Conservation (phyloP, 1,139 yeast species). For the Pichia sp. region DNA sequence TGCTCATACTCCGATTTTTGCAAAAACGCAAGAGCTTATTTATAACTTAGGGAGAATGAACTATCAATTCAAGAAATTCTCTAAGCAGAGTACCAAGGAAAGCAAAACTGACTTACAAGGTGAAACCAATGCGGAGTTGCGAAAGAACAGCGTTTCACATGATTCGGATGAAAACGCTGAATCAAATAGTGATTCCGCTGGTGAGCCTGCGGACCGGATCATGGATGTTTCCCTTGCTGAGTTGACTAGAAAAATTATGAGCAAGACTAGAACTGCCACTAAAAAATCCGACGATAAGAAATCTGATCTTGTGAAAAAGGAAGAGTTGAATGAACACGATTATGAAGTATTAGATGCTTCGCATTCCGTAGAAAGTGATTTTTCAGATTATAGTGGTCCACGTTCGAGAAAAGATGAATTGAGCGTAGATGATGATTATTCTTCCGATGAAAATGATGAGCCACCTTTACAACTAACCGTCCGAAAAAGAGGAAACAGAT, state of each 20-base stretch:
- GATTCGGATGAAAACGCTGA: background rate
- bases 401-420: background rate
- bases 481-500: background rate
- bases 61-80: conserved; percentile 18
- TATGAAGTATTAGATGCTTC: background rate
- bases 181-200: conserved; percentile 1
- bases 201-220: background rate
- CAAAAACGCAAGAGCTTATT: conserved; percentile 15
- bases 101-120: too few species aligned
- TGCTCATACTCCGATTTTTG: conserved; percentile 13
- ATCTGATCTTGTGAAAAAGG: background rate
- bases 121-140: too few species aligned
- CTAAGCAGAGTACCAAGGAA: background rate
- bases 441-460: background rate
- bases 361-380: background rate
- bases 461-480: background rate
- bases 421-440: background rate
- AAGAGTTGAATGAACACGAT: conserved; percentile 6
- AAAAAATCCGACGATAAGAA: background rate
- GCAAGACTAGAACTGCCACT: conserved; percentile 7
- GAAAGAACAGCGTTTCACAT: too few species aligned
- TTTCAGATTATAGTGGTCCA: background rate
- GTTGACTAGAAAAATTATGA: conserved; percentile 18
- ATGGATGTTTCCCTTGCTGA: conserved; percentile 18
- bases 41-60: conserved; percentile 22